Evolutionary conservation across 2,329 filamentous ascomycete species (phyloP).

Genomic region (Ascochyta viciae-villosae): DNA sequence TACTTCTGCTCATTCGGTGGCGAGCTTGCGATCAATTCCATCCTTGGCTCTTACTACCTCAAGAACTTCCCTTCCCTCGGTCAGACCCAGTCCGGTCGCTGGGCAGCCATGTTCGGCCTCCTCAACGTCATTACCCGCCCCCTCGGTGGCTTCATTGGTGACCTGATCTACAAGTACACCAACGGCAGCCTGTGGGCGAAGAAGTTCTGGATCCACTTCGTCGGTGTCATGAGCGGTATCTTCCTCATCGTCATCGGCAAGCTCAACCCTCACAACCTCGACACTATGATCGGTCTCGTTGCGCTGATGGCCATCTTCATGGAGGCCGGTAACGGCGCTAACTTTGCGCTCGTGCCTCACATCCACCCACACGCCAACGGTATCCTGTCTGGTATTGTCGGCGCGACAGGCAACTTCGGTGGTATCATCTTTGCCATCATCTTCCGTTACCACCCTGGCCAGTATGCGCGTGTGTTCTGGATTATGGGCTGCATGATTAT

Average conservation of each 20-base stretch:
- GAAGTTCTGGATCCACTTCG: constrained; percentile 66
- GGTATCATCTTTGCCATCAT: constrained; percentile 85
- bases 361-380: constrained; percentile 85
- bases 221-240: constrained; percentile 63
- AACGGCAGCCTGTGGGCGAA: constrained; percentile 65
- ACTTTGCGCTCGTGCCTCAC: constrained; percentile 86
- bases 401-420: constrained; percentile 82
- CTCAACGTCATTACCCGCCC: constrained; percentile 74
- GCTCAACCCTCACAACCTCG: constrained; percentile 66
- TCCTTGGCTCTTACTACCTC: constrained; percentile 66
- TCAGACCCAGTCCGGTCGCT: constrained; percentile 63
- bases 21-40: constrained; percentile 67
- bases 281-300: constrained; percentile 77
- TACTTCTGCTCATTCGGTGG: constrained; percentile 69
- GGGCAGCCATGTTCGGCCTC: constrained; percentile 78
- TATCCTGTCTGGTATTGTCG: constrained; percentile 77
- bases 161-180: constrained; percentile 62
- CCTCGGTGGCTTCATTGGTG: constrained; percentile 67
- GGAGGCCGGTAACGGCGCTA: constrained; percentile 84
- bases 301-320: constrained; percentile 81
- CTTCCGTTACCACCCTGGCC: constrained; percentile 74
- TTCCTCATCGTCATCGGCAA: constrained; percentile 70
- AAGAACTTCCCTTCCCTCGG: constrained; percentile 62
- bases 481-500: constrained; percentile 81
- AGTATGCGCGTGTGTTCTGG: constrained; percentile 78